Evolutionary conservation across 1,139 yeast species (phyloP), one percentile per base, ranked within the genome.

Genomic region (Candida sanyaensis): DNA sequence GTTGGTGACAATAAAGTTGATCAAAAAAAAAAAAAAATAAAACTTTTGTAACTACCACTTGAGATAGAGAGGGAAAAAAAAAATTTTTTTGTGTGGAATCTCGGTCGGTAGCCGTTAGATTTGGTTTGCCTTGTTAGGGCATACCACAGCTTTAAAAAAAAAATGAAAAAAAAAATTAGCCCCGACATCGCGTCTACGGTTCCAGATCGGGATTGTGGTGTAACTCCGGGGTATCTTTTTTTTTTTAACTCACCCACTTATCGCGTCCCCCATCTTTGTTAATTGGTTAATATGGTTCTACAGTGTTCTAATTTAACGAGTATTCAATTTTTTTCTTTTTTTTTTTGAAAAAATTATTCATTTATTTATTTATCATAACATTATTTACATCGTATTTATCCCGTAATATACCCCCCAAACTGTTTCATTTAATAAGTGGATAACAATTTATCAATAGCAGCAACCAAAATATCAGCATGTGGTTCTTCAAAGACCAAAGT

Each of bases 401-500:
- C 9, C 23, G 36, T 32, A 12, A 12, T 4, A 13, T 12, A 13
- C 24, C 4, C 12, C 21, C n/a, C n/a, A n/a, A 3, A n/a, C 23
- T 9, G 9, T 12, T 5, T 8, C 8, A 47, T 11, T 52, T 65
- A 68, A 51, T 69, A 69, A 30, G 61, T 53, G n/a, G 75, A 65
- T 55, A 81, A 68, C 37, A 78, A 76, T 60, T 76, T 71, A 43
- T 78, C 81, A 49, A 80, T 66, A 33, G 75, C 73, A 24, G 65
- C 73, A 50, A 86, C 64, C 57, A 87, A 74, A 44, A 86, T 68
- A 55, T 86, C 89, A 42, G 88, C 92, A 60, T 87, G 95, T 67
- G 83, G 81, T 69, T 84, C 78, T 69, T 84, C 90, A 63, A 87
- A 87, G 26, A 82, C 81, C 63, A 87, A 74, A 41, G 88, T 77